phyloP scores from a whole-genome alignment of 257 asterid species.

The Coffea eugenioides region DNA sequence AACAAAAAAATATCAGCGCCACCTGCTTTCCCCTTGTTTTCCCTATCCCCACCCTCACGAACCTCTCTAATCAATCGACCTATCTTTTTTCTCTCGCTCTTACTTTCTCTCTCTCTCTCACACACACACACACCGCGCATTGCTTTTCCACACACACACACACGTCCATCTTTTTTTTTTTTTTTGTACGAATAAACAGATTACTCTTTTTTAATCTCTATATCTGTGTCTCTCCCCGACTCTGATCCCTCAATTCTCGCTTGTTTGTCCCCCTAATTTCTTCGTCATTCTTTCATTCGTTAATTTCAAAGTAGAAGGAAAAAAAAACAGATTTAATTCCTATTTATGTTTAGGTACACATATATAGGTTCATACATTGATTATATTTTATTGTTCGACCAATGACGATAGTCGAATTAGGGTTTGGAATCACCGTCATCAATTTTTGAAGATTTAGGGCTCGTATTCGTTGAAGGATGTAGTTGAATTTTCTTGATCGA shows the following conservation, averaged over 20 bases:
- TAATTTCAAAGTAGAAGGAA: slow-evolving; percentile 12
- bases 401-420: slow-evolving; percentile 41
- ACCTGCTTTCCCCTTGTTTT: slow-evolving; percentile 22
- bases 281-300: slow-evolving; percentile 28
- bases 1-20: slow-evolving; percentile 18
- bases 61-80: neutral
- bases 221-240: neutral
- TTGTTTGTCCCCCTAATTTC: slow-evolving; percentile 44
- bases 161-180: slow-evolving; percentile 22
- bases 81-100: neutral
- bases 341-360: neutral
- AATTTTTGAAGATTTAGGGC: slow-evolving; percentile 23
- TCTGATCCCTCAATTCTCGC: slow-evolving; percentile 53
- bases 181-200: slow-evolving; percentile 16
- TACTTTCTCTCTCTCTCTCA: slow-evolving; percentile 7
- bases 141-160: slow-evolving; percentile 12
- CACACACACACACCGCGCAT: slow-evolving; percentile 13
- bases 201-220: slow-evolving; percentile 10
- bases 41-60: slow-evolving; percentile 14
- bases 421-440: slow-evolving; percentile 34
- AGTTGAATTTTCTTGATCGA: slow-evolving; percentile 36
- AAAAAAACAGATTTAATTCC: neutral
- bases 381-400: slow-evolving; percentile 30
- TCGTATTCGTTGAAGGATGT: slow-evolving; percentile 42
- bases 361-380: slow-evolving; percentile 25